These are phyloP conservation scores for Phytomonas francai DNA, from an alignment of 208 protist species.

Conservation along the genomic window DNA sequence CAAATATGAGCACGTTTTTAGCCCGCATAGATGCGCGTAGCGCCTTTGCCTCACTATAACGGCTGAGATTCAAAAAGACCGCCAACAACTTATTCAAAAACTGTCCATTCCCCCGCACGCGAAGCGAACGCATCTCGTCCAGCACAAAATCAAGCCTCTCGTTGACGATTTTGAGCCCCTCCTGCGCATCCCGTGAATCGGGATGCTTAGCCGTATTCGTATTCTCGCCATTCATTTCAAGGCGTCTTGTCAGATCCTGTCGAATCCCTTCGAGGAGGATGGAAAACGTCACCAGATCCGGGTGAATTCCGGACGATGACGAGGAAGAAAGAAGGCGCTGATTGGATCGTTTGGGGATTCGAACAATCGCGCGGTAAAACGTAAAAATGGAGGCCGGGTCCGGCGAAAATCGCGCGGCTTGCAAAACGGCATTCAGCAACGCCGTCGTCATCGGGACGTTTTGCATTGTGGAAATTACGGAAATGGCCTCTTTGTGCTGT, in stretches of 20 bases:
- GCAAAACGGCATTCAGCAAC: slow-evolving; percentile 63
- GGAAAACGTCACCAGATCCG: slow-evolving; percentile 48
- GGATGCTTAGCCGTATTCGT: too few species aligned
- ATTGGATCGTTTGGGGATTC: background rate
- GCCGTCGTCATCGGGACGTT: slow-evolving; percentile 39
- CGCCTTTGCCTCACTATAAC: slow-evolving; percentile 12
- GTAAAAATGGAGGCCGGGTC: slow-evolving; percentile 60
- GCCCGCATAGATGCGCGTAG: slow-evolving; percentile 23
- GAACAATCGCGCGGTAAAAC: slow-evolving; percentile 47
- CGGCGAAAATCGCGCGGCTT: slow-evolving; percentile 41
- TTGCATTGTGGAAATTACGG: slow-evolving; percentile 54
- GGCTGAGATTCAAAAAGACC: slow-evolving; percentile 10
- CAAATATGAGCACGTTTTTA: slow-evolving; percentile 31
- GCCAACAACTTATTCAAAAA: slow-evolving; percentile 55
- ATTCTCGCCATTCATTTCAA: too few species aligned
- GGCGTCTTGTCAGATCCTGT: too few species aligned
- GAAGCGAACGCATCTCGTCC: slow-evolving; percentile 47
- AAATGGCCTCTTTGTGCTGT: slow-evolving; percentile 47
- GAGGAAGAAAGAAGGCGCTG: slow-evolving; percentile 2
- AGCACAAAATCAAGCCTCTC: slow-evolving; percentile 50
- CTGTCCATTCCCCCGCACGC: slow-evolving; percentile 34
- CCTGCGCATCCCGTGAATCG: too few species aligned
- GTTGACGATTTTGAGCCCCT: slow-evolving; percentile 18
- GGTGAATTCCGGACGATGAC: slow-evolving; percentile 14
- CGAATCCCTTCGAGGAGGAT: slow-evolving; percentile 53